These are phyloP conservation scores for Staphylotrichum tortipilum DNA, from an alignment of 495 filamentous ascomycete genomes.

Conservation along the genomic window DNA sequence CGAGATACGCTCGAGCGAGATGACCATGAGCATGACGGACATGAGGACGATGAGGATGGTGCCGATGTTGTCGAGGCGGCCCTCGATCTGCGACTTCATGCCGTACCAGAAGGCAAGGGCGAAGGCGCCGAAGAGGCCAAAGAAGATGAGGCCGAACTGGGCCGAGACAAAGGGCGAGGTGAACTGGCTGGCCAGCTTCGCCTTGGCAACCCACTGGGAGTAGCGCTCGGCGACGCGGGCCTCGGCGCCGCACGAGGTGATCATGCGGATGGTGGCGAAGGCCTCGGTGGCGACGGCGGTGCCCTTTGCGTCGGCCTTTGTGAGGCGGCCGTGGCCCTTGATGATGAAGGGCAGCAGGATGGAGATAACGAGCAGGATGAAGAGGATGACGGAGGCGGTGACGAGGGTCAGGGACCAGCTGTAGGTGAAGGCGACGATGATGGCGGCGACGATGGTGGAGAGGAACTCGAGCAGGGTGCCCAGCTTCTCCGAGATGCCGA, in stretches of 20 bases:
- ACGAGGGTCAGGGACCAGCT: constrained; percentile 51
- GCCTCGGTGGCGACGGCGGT: constrained; percentile 52
- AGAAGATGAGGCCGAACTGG: constrained; percentile 36
- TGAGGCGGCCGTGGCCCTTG: constrained; percentile 37
- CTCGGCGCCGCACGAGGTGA: constrained; percentile 58
- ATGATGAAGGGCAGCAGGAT: constrained; percentile 51
- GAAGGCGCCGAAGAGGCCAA: constrained; percentile 35
- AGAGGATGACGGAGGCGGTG: constrained; percentile 48
- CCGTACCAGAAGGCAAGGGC: constrained; percentile 48
- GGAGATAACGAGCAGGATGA: constrained; percentile 46
- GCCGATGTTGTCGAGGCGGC: constrained; percentile 34
- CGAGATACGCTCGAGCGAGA: constrained; percentile 43
- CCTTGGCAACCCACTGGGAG: constrained; percentile 47
- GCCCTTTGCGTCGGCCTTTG: constrained; percentile 41
- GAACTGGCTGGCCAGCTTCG: constrained; percentile 42
- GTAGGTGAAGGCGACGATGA: constrained; percentile 50
- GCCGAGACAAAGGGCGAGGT: constrained; percentile 36
- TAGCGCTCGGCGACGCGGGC: constrained; percentile 43
- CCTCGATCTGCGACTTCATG: constrained; percentile 32
- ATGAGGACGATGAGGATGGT: constrained; percentile 45
- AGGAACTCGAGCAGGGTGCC: constrained; percentile 47
- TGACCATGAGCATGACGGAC: constrained; percentile 49
- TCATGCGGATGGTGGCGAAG: constrained; percentile 48
- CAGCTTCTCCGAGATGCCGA: constrained; percentile 57
- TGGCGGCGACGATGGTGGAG: constrained; percentile 50